Evolutionary conservation across 805 yeast genomes (phyloP).

Genomic region (Monosporozyma aquatica): DNA sequence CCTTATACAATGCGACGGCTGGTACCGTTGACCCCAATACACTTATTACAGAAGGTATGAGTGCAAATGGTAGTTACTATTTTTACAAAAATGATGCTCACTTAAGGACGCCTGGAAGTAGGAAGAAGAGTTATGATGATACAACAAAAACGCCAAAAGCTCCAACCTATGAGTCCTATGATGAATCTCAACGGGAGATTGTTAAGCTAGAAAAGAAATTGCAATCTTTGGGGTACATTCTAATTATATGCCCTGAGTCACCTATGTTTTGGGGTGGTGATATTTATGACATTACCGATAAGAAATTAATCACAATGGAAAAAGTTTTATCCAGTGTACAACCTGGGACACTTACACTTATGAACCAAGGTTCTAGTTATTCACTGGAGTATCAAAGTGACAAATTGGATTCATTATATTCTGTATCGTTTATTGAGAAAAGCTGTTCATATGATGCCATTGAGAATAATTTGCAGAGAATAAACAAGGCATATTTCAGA

Average conservation of each 20-base stretch:
- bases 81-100: not conserved
- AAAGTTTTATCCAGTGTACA: conserved; percentile 17
- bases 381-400: conserved; percentile 48
- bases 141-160: not conserved
- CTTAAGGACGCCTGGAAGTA: not conserved
- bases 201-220: conserved; percentile 21
- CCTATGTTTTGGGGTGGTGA: conserved; percentile 90
- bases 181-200: conserved; percentile 26
- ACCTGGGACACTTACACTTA: conserved; percentile 15
- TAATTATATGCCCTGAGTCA: conserved; percentile 69
- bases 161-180: conserved; percentile 7
- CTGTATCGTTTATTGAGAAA: conserved; percentile 46
- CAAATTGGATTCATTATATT: conserved; percentile 49
- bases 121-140: conserved; percentile 17
- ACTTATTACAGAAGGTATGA: conserved; percentile 1
- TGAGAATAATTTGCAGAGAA: conserved; percentile 59
- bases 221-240: conserved; percentile 46
- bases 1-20: conserved; percentile 16
- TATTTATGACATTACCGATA: conserved; percentile 32
- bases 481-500: conserved; percentile 57
- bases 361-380: conserved; percentile 51
- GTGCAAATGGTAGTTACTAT: conserved; percentile 7
- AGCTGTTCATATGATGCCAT: conserved; percentile 66
- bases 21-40: not conserved
- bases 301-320: conserved; percentile 3